phyloP scores from a whole-genome alignment of 2,329 filamentous ascomycete species.

The Epicoccum nigrum region DNA sequence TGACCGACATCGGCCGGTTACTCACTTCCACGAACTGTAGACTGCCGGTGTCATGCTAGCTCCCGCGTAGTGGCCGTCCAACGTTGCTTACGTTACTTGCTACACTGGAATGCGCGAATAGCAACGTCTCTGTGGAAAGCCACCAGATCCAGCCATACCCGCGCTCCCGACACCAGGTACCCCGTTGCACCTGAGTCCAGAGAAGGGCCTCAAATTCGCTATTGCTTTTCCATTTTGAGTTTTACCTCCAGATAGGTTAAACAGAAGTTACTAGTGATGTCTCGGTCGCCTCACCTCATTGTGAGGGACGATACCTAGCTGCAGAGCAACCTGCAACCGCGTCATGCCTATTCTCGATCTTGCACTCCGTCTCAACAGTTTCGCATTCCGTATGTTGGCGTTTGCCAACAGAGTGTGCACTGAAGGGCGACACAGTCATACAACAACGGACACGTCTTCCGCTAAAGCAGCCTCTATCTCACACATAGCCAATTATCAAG shows the following conservation, averaged over 20 bases:
- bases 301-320: slow-evolving; percentile 4
- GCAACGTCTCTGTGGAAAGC: slow-evolving; percentile 7
- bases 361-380: slow-evolving; percentile 16
- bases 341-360: slow-evolving; percentile 9
- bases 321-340: slow-evolving; percentile 14
- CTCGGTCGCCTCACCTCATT: slow-evolving; percentile 1
- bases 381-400: slow-evolving; percentile 7
- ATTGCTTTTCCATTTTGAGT: not conserved
- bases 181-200: slow-evolving; percentile 4
- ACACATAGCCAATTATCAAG: not conserved
- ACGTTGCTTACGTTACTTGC: slow-evolving; percentile 12
- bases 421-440: slow-evolving; percentile 9
- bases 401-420: not conserved
- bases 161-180: slow-evolving; percentile 1
- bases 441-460: slow-evolving; percentile 1
- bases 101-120: slow-evolving; percentile 2
- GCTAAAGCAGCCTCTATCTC: not conserved
- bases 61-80: slow-evolving; percentile 12
- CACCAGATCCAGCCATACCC: slow-evolving; percentile 5
- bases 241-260: slow-evolving; percentile 4
- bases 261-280: not conserved
- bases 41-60: slow-evolving; percentile 29
- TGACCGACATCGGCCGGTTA: slow-evolving; percentile 35
- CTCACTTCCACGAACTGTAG: slow-evolving; percentile 18
- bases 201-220: not conserved